A percentile compares a stretch with the other conserved stretches of the same genome.
phyloP scores from a whole-genome alignment of 352 stramenopile genomes.

The Phytophthora citricola region DNA sequence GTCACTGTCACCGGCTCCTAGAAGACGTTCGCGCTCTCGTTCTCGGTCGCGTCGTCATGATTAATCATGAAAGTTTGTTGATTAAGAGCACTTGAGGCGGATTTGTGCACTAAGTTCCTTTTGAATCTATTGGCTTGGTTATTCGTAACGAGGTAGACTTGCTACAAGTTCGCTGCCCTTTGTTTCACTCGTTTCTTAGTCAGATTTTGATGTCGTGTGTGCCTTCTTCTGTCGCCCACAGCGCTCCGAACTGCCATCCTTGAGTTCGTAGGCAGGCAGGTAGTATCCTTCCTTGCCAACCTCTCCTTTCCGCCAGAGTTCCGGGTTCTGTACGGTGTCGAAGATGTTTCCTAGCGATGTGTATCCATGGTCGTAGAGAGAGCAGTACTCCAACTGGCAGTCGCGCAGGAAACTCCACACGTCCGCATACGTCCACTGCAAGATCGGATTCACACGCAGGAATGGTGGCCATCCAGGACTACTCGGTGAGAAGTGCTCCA shows the following conservation, averaged over 20 bases:
- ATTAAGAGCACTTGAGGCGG: neutral
- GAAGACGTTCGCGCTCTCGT: slow-evolving; percentile 24
- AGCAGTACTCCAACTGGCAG: slow-evolving; percentile 89
- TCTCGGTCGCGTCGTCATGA: slow-evolving; percentile 33
- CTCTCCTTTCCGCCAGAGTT: slow-evolving; percentile 77
- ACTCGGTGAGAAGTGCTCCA: slow-evolving; percentile 88
- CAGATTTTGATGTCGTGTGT: slow-evolving; percentile 69
- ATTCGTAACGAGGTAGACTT: slow-evolving; percentile 13
- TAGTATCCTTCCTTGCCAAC: slow-evolving; percentile 67
- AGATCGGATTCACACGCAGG: slow-evolving; percentile 98
- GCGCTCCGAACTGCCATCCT: slow-evolving; percentile 74
- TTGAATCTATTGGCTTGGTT: slow-evolving; percentile 25
- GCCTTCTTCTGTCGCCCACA: slow-evolving; percentile 82
- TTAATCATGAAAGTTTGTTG: slow-evolving; percentile 8
- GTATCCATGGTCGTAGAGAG: slow-evolving; percentile 92
- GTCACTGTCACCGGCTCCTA: slow-evolving; percentile 22
- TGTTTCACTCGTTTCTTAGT: slow-evolving; percentile 22
- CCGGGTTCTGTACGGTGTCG: slow-evolving; percentile 95
- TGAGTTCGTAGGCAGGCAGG: slow-evolving; percentile 71
- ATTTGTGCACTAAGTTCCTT: neutral
- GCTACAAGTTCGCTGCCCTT: neutral
- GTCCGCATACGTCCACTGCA: slow-evolving; percentile 96
- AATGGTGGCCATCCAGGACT: slow-evolving; percentile 95
- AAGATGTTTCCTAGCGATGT: slow-evolving; percentile 95
- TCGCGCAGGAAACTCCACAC: slow-evolving; percentile 94